Base-by-base conservation (phyloP, 108 stramenopile genomes). In the Cyclotella atomus region DNA sequence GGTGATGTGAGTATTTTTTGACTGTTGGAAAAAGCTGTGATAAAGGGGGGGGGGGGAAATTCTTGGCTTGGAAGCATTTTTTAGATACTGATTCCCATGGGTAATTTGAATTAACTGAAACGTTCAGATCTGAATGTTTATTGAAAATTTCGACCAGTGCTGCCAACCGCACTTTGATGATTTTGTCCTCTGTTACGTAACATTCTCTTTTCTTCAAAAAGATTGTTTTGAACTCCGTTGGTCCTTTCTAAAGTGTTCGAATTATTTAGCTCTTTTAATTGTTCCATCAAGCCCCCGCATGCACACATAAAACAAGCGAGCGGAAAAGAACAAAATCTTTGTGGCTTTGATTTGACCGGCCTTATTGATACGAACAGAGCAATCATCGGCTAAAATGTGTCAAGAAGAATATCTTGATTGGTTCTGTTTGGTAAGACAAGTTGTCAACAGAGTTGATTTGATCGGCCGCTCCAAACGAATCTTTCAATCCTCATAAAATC, bases 371-470 rank as follows among this genome's bases (percentile, higher is more conserved):
- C n/a, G n/a, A n/a, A n/a, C n/a, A n/a, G n/a, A n/a, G n/a, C n/a
- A n/a, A n/a, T n/a, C n/a, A n/a, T n/a, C n/a, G n/a, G n/a, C n/a
- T n/a, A n/a, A n/a, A n/a, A n/a, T n/a, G n/a, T n/a, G n/a, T n/a
- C n/a, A n/a, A n/a, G n/a, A n/a, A n/a, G n/a, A n/a, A n/a, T n/a
- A n/a, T 49, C 47, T 49, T 49, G 10, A 49, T 49, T 12, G 47
- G n/a, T 49, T 49, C n/a, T 4, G 4, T n/a, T 49, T 49, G 38
- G 12, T 41, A 9, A 12, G 38, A 41, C n/a, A 49, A 17, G 47
- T 49, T 49, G 47, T 49, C 47, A 49, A 4, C n/a, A n/a, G n/a
- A n/a, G n/a, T 49, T 49, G 47, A 49, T 4, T 49, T 49, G 47
- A 49, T 49, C n/a, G 47, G 47, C 47, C 4, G 9, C n/a, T 49